phyloP scores from a whole-genome alignment of 1,284 basidiomycete species.

The Rhodofomes roseus region DNA sequence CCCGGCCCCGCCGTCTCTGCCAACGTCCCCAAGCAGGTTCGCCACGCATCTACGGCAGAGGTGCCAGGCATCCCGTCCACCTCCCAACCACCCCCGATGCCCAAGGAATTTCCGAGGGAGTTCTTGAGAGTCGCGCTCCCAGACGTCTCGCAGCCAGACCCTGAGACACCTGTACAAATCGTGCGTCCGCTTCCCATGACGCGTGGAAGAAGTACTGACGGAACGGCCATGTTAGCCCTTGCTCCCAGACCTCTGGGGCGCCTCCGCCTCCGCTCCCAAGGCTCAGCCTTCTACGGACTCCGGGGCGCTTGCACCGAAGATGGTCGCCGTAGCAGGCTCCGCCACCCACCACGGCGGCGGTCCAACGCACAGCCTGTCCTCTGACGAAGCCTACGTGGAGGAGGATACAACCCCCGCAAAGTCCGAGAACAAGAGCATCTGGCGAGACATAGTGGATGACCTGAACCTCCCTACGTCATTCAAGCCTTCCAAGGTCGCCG shows the following conservation, averaged over 20 bases:
- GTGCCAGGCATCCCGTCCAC: conserved; percentile 27
- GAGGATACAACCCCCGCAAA: conserved; percentile 9
- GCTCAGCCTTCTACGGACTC: conserved; percentile 24
- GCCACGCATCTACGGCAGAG: conserved; percentile 34
- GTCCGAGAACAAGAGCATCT: conserved; percentile 18
- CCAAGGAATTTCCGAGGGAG: conserved; percentile 23
- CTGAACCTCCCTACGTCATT: conserved; percentile 34
- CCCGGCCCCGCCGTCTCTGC: conserved; percentile 16
- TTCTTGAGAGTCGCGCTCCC: conserved; percentile 56
- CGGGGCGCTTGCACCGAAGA: conserved; percentile 49
- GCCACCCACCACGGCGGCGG: conserved; percentile 62
- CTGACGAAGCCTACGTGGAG: neutral
- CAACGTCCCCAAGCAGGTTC: conserved; percentile 18
- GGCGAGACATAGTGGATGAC: conserved; percentile 35
- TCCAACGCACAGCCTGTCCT: conserved; percentile 53
- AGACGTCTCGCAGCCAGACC: conserved; percentile 41
- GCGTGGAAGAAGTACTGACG: conserved; percentile 2
- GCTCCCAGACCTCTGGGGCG: conserved; percentile 71
- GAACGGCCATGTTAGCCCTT: conserved; percentile 48
- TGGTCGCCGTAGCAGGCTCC: conserved; percentile 69
- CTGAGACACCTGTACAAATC: conserved; percentile 49
- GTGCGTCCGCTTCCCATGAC: conserved; percentile 39
- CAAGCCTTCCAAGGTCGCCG: conserved; percentile 15
- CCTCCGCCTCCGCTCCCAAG: conserved; percentile 47
- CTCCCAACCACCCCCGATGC: conserved; percentile 17